These are phyloP conservation scores for Solanum chiquidenum DNA, from an alignment of 257 asterid species.

Conservation along the genomic window DNA sequence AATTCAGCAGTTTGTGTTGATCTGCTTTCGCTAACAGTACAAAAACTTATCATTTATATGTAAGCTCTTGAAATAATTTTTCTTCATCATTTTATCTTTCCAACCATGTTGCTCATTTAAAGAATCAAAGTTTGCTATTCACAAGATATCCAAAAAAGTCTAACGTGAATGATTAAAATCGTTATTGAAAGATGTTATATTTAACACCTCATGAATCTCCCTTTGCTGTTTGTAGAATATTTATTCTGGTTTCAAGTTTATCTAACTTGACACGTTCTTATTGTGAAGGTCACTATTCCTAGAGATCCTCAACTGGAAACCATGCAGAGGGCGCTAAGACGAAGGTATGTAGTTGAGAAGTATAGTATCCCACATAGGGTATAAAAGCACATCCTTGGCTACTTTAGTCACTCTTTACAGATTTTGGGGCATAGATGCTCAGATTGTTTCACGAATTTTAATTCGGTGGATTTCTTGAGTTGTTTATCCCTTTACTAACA, in stretches of 20 bases:
- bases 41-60: background rate
- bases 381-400: background rate
- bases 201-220: background rate
- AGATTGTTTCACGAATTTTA: background rate
- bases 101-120: background rate
- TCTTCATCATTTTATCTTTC: background rate
- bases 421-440: background rate
- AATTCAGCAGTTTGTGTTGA: background rate
- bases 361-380: background rate
- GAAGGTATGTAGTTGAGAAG: constrained; percentile 27
- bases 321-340: constrained; percentile 53
- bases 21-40: background rate
- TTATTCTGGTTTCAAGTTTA: background rate
- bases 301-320: constrained; percentile 74
- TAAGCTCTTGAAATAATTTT: background rate
- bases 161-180: background rate
- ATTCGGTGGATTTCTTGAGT: background rate
- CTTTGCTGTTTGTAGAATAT: background rate
- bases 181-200: background rate
- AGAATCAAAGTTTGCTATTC: background rate
- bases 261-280: constrained; percentile 1
- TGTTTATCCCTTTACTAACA: background rate
- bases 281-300: constrained; percentile 55
- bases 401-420: background rate
- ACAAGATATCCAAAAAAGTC: constrained; percentile 47